Conservation (phyloP, 1,284 basidiomycete genomes). For the Cutaneotrichosporon spelunceum region DNA sequence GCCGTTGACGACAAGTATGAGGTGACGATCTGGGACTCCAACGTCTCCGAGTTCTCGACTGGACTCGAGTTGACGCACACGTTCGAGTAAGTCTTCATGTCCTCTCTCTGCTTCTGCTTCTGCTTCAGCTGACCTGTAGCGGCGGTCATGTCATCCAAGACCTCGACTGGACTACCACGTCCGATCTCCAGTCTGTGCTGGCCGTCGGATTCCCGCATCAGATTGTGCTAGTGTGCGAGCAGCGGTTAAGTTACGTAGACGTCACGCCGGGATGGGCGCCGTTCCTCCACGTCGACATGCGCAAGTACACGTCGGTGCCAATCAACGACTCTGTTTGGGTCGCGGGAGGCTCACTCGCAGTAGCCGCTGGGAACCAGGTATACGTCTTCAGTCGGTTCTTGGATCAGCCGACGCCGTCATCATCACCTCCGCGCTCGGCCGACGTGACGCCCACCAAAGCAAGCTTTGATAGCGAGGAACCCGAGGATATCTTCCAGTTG, state of each 20-base stretch:
- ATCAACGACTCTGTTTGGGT: slow-evolving; percentile 88
- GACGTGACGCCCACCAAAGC: slow-evolving; percentile 45
- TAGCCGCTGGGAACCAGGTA: slow-evolving; percentile 67
- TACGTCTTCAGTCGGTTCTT: slow-evolving; percentile 59
- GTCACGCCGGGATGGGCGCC: slow-evolving; percentile 73
- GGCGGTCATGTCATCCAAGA: slow-evolving; percentile 64
- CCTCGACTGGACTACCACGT: slow-evolving; percentile 87
- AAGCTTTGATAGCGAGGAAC: slow-evolving; percentile 26
- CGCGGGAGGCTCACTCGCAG: slow-evolving; percentile 68
- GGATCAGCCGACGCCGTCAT: slow-evolving; percentile 44
- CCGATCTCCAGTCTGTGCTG: slow-evolving; percentile 80
- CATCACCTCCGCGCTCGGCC: slow-evolving; percentile 18
- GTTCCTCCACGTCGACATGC: slow-evolving; percentile 67
- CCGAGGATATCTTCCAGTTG: slow-evolving; percentile 67
- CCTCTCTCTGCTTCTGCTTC: background rate
- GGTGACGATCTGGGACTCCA: slow-evolving; percentile 90
- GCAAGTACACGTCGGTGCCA: slow-evolving; percentile 67
- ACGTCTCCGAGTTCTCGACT: slow-evolving; percentile 86
- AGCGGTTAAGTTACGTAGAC: slow-evolving; percentile 83
- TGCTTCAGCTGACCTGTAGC: slow-evolving; percentile 16
- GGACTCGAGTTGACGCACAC: slow-evolving; percentile 70
- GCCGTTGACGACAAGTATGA: slow-evolving; percentile 56
- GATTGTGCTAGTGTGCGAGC: slow-evolving; percentile 78
- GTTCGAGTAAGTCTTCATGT: slow-evolving; percentile 56
- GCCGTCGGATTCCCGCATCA: slow-evolving; percentile 76